Conservation (phyloP, 1,284 basidiomycete genomes). For the Fomitopsis betulina region DNA sequence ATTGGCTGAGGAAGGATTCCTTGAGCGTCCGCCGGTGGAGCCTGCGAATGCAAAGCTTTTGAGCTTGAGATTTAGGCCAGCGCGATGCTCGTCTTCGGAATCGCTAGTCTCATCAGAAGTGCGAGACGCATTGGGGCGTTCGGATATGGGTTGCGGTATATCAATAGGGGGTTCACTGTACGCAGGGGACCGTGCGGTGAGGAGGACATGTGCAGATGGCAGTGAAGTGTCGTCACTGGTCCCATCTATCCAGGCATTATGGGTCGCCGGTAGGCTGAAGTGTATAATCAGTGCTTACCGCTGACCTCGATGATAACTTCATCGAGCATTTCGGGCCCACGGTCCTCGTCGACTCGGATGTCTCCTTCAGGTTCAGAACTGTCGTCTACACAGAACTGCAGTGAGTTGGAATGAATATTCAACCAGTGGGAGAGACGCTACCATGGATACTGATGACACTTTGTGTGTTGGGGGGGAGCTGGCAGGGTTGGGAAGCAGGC, state of each 20-base stretch:
- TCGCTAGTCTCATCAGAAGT: not conserved
- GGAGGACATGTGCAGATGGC: not conserved
- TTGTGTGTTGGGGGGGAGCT: not conserved
- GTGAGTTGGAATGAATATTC: not conserved
- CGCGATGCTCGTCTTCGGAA: slow-evolving; percentile 1
- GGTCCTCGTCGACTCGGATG: not conserved
- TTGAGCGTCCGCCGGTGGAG: not conserved
- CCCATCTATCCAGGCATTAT: not conserved
- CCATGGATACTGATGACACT: slow-evolving; percentile 4
- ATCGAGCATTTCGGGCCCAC: not conserved
- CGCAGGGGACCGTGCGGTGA: not conserved
- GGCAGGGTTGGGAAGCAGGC: not conserved
- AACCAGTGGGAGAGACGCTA: not conserved
- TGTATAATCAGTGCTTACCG: not conserved
- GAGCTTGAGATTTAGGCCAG: slow-evolving; percentile 8
- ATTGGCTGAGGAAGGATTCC: not conserved
- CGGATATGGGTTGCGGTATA: not conserved
- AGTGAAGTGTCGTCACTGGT: not conserved
- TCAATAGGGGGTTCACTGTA: not conserved
- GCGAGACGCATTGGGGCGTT: not conserved
- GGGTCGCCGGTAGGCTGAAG: not conserved
- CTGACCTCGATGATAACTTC: not conserved
- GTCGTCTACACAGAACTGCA: not conserved
- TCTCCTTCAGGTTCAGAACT: not conserved
- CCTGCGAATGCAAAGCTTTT: slow-evolving; percentile 10